Conservation (phyloP, 2,329 filamentous ascomycete genomes). For the Trichoderma harzianum region DNA sequence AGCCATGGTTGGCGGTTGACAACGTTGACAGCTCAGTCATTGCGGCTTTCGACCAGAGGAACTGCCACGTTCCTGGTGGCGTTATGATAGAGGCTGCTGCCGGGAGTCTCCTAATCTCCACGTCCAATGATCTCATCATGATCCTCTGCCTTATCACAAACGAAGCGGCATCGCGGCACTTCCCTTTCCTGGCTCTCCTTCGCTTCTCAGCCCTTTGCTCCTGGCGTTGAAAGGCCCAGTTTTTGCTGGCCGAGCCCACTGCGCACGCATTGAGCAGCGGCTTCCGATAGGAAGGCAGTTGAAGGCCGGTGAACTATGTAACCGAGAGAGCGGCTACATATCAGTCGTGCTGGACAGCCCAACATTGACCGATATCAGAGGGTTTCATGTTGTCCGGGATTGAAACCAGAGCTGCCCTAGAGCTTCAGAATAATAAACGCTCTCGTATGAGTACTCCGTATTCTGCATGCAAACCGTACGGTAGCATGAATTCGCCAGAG, state of each 20-base stretch:
- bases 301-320: not conserved
- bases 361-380: not conserved
- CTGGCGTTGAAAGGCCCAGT: not conserved
- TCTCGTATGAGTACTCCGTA: not conserved
- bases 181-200: not conserved
- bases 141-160: not conserved
- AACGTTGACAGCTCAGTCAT: not conserved
- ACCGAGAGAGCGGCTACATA: not conserved
- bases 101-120: not conserved
- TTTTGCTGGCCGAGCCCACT: constrained; percentile 4
- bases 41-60: not conserved
- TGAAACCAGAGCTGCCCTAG: not conserved
- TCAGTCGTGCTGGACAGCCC: not conserved
- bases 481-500: not conserved
- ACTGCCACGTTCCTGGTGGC: constrained; percentile 12
- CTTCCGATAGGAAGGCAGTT: not conserved
- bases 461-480: not conserved
- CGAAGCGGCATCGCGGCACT: not conserved
- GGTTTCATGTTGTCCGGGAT: not conserved
- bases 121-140: not conserved
- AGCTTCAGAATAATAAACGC: not conserved
- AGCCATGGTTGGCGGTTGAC: not conserved
- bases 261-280: not conserved
- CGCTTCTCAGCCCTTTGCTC: not conserved
- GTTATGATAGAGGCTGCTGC: constrained; percentile 1